These are phyloP conservation scores for Cylindrodendrum hubeiense DNA, from an alignment of 2,329 filamentous ascomycete genomes.

Conservation along the genomic window DNA sequence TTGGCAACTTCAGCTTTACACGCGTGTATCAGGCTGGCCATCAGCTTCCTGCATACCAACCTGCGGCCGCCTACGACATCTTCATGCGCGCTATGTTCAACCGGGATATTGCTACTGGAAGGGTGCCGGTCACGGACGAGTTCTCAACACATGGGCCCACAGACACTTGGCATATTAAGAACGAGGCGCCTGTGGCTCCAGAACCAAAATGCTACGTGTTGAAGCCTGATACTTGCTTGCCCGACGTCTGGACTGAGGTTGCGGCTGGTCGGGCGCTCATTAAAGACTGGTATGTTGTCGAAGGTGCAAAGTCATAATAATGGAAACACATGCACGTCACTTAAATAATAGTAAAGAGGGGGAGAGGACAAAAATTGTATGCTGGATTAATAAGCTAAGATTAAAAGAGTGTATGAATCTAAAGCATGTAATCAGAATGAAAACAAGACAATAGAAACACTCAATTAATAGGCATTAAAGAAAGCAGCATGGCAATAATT, in stretches of 20 bases:
- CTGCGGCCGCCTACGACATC: conserved; percentile 66
- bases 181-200: conserved; percentile 60
- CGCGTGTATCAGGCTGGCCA: conserved; percentile 76
- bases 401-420: no score
- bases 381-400: no score
- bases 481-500: no score
- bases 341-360: no score
- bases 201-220: conserved; percentile 70
- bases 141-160: conserved; percentile 66
- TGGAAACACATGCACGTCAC: no score
- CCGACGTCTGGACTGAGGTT: conserved; percentile 65
- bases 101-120: conserved; percentile 67
- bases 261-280: conserved; percentile 63
- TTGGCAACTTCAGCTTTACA: conserved; percentile 77
- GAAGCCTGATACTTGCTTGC: conserved; percentile 66
- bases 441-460: no score
- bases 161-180: conserved; percentile 71
- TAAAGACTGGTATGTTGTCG: conserved; percentile 50
- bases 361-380: no score
- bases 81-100: conserved; percentile 70
- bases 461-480: no score
- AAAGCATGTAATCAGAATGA: no score
- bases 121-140: conserved; percentile 60
- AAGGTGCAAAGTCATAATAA: no score
- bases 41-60: conserved; percentile 70